Evolutionary conservation across 257 asterid species (phyloP), one percentile per base, ranked within the genome.

Genomic region (Solanum habrochaites): DNA sequence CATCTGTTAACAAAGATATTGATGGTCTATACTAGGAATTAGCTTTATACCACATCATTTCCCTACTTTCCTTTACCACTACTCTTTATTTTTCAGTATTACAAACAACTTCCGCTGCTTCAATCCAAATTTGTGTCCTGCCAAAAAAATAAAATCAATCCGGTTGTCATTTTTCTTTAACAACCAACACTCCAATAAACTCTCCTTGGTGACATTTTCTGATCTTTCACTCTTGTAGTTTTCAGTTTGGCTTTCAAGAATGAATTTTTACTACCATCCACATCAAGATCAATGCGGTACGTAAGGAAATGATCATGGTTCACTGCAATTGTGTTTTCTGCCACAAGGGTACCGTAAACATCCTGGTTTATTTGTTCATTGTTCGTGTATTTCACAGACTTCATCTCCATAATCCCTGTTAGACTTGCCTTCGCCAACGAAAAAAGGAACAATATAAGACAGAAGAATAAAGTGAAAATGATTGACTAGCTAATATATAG

Each of bases 281-380:
- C n/a, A 85, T 95, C 98, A 7, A 95, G 90, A 88, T 95, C 98
- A 5, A 94, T 94, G 87, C 91, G 92, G 86, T 75, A 92, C 0
- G 90, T 92, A 40, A 93, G 82, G 83, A 94, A 95, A 73, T 95
- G 96, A 35, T 95, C 97, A 56, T 94, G 98, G 90, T 93, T 88
- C 32, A 43, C 64, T 43, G 93, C 98, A 3, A 95, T 25, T 14
- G 89, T 31, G 78, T 95, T 92, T 87, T 90, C 90, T 62, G 97
- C 95, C 8, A 95, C 91, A 3, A 95, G 73, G 10, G 95, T 92
- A 27, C 97, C 97, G 31, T 91, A 90, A 60, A 85, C 86, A 27
- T 89, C 87, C 14, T 83, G 72, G 3, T 52, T 73, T 86, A 89
- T 89, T 62, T 92, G 82, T 40, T 88, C 56, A 13, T 52, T 67